Base-by-base conservation (phyloP, 164 flowering plant genomes). In the Umbellularia californica region DNA sequence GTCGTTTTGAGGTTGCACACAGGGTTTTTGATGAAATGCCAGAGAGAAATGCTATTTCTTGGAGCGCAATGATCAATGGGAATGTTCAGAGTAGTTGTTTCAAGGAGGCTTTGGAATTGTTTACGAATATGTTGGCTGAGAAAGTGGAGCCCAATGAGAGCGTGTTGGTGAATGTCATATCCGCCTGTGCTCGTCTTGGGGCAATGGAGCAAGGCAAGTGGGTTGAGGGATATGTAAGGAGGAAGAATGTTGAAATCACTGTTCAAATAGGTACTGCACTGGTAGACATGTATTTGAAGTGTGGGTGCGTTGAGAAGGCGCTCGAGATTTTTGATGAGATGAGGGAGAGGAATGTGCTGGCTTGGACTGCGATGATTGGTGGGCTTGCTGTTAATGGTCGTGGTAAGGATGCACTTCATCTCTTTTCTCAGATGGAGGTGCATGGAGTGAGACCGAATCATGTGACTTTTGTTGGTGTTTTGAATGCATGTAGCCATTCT, bases 281-380 rank as follows among this genome's bases (percentile, higher is more conserved):
- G 13, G 50, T 79, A 14, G 77, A 79, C 76, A 76, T 79, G 79
- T 79, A 76, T 74, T 70, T 72, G 11, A 79, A 76, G 68, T 79
- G 77, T 70, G 82, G 82, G 24, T 65, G 70, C 24, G 41, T 76
- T 1, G 76, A 79, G 6, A 70, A 70, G 47, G 76, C 79, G 15
- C 73, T 69, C 3, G 74, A 58, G 77, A 70, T 79, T 41, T 79
- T 79, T 41, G 14, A 69, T 65, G 60, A 22, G 65, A 76, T 76
- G 74, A 50, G 50, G 20, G 77, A 70, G 73, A 79, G 66, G 77
- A 74, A 76, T 55, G 72, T 79, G 22, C 41, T 76, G 28, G 70
- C 79, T 27, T 79, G 82, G 82, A 76, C 69, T 55, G 82, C 79
- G 2, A 73, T 79, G 77, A 73, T 79, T 24, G 58, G 62, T 13